phyloP scores from a whole-genome alignment of 495 filamentous ascomycete genomes.

The Neurospora tetraspora region DNA sequence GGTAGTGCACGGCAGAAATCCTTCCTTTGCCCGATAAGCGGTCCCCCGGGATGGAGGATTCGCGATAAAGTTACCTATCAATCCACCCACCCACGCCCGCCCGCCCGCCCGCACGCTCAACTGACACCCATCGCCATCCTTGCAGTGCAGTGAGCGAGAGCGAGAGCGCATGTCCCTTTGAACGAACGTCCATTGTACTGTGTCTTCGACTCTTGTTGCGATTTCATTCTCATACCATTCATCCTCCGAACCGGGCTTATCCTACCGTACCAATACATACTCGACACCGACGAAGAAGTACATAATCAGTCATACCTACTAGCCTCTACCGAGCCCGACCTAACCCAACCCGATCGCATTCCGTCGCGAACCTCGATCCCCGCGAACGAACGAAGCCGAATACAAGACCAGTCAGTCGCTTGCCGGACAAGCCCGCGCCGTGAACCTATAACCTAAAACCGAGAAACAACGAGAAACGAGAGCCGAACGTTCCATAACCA shows the following conservation, averaged over 20 bases:
- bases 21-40: slow-evolving; percentile 10
- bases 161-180: not conserved
- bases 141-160: not conserved
- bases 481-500: not conserved
- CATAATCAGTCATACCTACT: not conserved
- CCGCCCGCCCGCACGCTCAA: not conserved
- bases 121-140: not conserved
- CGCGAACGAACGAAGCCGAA: not conserved
- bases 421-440: not conserved
- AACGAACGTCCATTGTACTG: not conserved
- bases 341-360: not conserved
- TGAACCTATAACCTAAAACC: not conserved
- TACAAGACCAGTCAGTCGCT: not conserved
- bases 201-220: not conserved
- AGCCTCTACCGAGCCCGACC: not conserved
- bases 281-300: not conserved
- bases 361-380: not conserved
- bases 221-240: not conserved
- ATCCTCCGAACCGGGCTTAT: not conserved
- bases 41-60: not conserved
- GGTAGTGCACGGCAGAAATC: slow-evolving; percentile 21
- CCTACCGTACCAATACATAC: not conserved
- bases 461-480: not conserved
- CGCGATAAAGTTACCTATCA: not conserved
- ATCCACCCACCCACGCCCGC: not conserved